Base-by-base conservation (phyloP, 2,329 filamentous ascomycete genomes). In the Aspergillus nomiae region DNA sequence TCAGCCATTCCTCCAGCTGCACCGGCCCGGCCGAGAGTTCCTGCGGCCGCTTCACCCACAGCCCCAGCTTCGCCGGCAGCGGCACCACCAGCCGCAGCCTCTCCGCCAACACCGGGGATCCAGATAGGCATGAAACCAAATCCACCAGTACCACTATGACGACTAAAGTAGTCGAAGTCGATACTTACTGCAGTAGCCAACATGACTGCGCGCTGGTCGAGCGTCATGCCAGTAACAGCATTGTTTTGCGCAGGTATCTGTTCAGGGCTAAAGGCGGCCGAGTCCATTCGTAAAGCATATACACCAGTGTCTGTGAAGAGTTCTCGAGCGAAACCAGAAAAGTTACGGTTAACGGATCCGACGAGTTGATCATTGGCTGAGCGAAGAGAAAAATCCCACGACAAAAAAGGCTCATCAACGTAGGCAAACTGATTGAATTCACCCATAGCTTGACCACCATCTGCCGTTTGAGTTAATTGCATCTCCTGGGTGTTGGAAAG, bases 161-260 rank as follows among this genome's bases (percentile, higher is more conserved):
- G 81, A 62, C 86, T 89, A 76, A 90, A 90, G 74, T 89, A 90
- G 71, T 90, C 87, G 63, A 89, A 89, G 69, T 90, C 87, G 54
- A 89, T 83, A 61, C 81, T 86, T 14, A 89, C 87, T 8, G 87
- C 87, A 0, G 87, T 88, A 11, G 87, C 87, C 10, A 90, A 81
- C 87, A 89, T 89, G 30, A 89, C 82, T 3, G 87, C 87, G 59
- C 87, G 81, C 72, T 89, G 86, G 69, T 89, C 87, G 3, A 90
- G 81, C 1, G 86, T 88, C 86, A 90, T 88, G 4, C 85, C 85
- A 1, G 78, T 77, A 12, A 70, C 65, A 2, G 73, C 55, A 19
- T 72, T 68, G 24, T 43, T 60, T 38, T 70, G 62, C 26, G 64
- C 30, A 56, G 67, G 51, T 28, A 67, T 41, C 72, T 75, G 21